These are phyloP conservation scores for Patellifolia procumbens DNA, from an alignment of 179 eudicot genomes.

Conservation along the genomic window DNA sequence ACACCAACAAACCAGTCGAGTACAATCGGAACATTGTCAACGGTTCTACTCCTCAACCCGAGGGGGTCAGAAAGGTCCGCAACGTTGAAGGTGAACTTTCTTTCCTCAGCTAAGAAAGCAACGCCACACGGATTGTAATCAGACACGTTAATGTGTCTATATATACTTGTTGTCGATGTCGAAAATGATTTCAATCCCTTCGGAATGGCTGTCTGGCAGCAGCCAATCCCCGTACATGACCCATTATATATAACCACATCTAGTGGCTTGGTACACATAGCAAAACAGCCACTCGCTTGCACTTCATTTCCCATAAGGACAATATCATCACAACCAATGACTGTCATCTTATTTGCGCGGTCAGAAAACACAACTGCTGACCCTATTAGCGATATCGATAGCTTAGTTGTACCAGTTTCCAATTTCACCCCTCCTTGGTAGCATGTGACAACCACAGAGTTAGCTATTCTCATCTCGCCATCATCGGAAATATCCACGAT, in stretches of 20 bases:
- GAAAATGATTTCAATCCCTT: slow-evolving; percentile 26
- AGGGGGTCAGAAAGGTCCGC: slow-evolving; percentile 12
- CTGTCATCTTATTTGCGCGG: slow-evolving; percentile 38
- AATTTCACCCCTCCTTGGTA: slow-evolving; percentile 43
- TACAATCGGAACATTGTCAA: slow-evolving; percentile 28
- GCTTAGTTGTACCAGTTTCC: slow-evolving; percentile 35
- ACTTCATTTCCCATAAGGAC: slow-evolving; percentile 15
- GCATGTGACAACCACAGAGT: slow-evolving; percentile 27
- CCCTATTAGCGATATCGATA: not conserved
- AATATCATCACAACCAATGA: slow-evolving; percentile 49
- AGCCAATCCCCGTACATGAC: slow-evolving; percentile 20
- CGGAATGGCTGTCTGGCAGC: slow-evolving; percentile 34
- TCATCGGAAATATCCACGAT: slow-evolving; percentile 38
- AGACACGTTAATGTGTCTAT: slow-evolving; percentile 26
- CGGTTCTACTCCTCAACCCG: not conserved
- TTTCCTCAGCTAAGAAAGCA: slow-evolving; percentile 32
- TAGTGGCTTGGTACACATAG: not conserved
- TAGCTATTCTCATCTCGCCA: slow-evolving; percentile 33
- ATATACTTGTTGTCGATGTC: not conserved
- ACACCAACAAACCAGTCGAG: slow-evolving; percentile 50
- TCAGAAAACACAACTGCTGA: slow-evolving; percentile 33
- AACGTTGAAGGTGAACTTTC: slow-evolving; percentile 26
- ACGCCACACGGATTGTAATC: slow-evolving; percentile 10
- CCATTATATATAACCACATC: slow-evolving; percentile 8
- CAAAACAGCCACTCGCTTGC: not conserved